phyloP scores from a whole-genome alignment of 1,284 basidiomycete species.

The Cutaneotrichosporon sp. region DNA sequence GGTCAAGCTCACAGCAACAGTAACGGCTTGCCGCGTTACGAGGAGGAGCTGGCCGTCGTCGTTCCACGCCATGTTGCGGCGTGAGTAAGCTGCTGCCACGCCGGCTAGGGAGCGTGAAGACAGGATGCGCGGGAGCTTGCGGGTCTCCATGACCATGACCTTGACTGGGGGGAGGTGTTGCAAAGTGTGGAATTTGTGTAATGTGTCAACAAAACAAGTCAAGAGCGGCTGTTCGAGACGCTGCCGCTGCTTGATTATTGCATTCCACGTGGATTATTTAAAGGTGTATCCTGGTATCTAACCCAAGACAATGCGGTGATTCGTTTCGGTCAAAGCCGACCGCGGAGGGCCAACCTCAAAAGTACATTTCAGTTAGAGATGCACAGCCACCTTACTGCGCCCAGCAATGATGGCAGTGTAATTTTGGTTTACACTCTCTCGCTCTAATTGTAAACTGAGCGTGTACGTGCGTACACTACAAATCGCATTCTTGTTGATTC shows the following conservation, averaged over 20 bases:
- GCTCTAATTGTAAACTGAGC: too few species aligned
- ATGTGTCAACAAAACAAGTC: slow-evolving; percentile 5
- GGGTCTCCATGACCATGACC: slow-evolving; percentile 6
- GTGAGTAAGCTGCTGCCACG: slow-evolving; percentile 6
- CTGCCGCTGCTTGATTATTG: background rate
- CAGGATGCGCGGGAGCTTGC: slow-evolving; percentile 14
- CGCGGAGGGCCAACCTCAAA: too few species aligned
- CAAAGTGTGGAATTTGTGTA: background rate
- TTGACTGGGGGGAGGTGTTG: too few species aligned
- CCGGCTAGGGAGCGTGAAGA: slow-evolving; percentile 13
- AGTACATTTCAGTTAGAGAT: too few species aligned
- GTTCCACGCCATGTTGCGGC: slow-evolving; percentile 34
- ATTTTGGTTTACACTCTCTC: too few species aligned
- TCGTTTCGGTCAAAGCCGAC: too few species aligned
- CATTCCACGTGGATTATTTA: background rate
- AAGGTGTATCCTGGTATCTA: background rate
- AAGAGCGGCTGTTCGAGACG: background rate
- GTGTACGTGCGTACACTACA: too few species aligned
- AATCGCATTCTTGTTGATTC: too few species aligned
- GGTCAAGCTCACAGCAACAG: slow-evolving; percentile 26
- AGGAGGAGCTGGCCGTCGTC: slow-evolving; percentile 47
- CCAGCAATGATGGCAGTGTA: too few species aligned
- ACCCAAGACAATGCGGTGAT: background rate
- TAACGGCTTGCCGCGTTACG: slow-evolving; percentile 31
- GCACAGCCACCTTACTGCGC: too few species aligned